A percentile compares a stretch with the other conserved stretches of the same genome.
Conservation (phyloP, 2,329 filamentous ascomycete species). For the Calonectria leucothoes region DNA sequence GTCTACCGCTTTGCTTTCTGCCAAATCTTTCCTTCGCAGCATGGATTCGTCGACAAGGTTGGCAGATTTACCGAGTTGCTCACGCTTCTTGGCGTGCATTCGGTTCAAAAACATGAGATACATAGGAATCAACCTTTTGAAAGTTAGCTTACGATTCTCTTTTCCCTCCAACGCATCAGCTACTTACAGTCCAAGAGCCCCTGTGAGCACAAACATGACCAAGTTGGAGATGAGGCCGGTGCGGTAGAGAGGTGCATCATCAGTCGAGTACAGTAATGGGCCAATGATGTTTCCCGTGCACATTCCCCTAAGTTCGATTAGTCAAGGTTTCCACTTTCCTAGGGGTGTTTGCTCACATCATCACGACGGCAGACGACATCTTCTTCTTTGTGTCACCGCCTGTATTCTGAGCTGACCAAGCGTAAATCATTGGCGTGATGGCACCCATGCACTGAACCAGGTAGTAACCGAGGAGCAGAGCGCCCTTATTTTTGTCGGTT, state of each 20-base stretch:
- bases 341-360: conserved; percentile 49
- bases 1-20: conserved; percentile 26
- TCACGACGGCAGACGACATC: conserved; percentile 65
- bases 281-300: conserved; percentile 71
- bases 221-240: conserved; percentile 67
- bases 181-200: conserved; percentile 50
- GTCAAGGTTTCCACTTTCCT: background rate
- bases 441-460: conserved; percentile 34
- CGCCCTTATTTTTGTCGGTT: conserved; percentile 53
- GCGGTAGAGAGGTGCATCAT: conserved; percentile 49
- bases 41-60: conserved; percentile 67
- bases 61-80: conserved; percentile 66
- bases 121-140: conserved; percentile 41
- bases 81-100: conserved; percentile 62
- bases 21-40: conserved; percentile 18
- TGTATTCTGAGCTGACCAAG: conserved; percentile 65
- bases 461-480: conserved; percentile 65
- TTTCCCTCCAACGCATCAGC: no score
- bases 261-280: conserved; percentile 64
- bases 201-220: conserved; percentile 66
- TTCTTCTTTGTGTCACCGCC: conserved; percentile 74
- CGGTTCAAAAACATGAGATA: conserved; percentile 65
- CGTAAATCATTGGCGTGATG: conserved; percentile 58
- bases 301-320: conserved; percentile 52
- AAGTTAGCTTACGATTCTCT: background rate